Evolutionary conservation across 768 basidiomycete genomes (phyloP).

Genomic region (Suillus subaureus): DNA sequence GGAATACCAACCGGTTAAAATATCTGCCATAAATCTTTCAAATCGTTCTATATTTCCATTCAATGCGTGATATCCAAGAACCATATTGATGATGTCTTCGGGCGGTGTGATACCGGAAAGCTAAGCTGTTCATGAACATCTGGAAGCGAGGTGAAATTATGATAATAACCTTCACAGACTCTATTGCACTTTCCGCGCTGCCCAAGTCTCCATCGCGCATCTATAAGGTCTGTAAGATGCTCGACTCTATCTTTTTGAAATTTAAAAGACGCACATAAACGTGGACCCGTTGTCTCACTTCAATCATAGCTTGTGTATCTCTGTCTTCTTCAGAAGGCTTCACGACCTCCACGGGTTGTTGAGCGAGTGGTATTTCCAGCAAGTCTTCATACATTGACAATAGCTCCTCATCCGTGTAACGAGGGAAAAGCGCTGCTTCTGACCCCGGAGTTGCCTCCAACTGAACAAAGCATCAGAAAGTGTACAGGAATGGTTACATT

Average conservation of each 20-base stretch:
- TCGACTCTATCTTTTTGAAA: neutral
- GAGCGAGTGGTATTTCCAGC: slow-evolving; percentile 28
- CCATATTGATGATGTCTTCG: slow-evolving; percentile 44
- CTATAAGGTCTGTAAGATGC: slow-evolving; percentile 34
- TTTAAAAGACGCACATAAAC: slow-evolving; percentile 42
- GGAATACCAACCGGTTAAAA: slow-evolving; percentile 43
- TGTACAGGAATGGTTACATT: neutral
- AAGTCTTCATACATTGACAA: slow-evolving; percentile 44
- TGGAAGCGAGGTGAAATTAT: neutral
- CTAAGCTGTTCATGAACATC: slow-evolving; percentile 28
- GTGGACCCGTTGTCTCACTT: slow-evolving; percentile 36
- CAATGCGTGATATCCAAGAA: slow-evolving; percentile 53
- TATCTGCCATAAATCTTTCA: slow-evolving; percentile 47
- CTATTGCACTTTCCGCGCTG: slow-evolving; percentile 52
- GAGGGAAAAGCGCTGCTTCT: neutral
- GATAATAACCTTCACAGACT: slow-evolving; percentile 51
- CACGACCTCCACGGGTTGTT: slow-evolving; percentile 11
- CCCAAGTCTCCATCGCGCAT: slow-evolving; percentile 46
- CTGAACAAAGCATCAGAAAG: neutral
- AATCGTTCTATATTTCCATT: slow-evolving; percentile 46
- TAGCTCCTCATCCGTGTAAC: slow-evolving; percentile 40
- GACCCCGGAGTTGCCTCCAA: neutral
- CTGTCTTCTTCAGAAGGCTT: slow-evolving; percentile 11
- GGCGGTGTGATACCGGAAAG: slow-evolving; percentile 44
- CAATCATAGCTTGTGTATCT: slow-evolving; percentile 19